Evolutionary conservation across 2,329 filamentous ascomycete species (phyloP).

Genomic region (Paecilomyces niveus): DNA sequence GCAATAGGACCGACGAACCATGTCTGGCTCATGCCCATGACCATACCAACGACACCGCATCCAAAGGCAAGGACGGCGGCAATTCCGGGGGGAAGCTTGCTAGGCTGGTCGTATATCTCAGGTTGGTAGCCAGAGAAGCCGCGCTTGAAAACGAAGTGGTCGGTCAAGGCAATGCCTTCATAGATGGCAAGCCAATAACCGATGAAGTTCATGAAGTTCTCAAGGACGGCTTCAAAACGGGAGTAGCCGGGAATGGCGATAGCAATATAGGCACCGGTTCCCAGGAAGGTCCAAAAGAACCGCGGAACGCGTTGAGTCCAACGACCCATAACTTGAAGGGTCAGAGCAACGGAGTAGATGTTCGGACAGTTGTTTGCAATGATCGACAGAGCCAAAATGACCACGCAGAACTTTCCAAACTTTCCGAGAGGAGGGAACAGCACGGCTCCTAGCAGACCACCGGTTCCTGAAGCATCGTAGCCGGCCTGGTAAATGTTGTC

Average conservation of each 20-base stretch:
- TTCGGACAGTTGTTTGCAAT: slow-evolving; percentile 66
- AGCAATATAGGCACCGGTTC: slow-evolving; percentile 57
- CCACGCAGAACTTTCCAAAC: slow-evolving; percentile 66
- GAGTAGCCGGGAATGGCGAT: slow-evolving; percentile 64
- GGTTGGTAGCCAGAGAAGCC: slow-evolving; percentile 55
- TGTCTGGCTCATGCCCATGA: slow-evolving; percentile 62
- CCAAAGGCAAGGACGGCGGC: slow-evolving; percentile 58
- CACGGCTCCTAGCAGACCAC: slow-evolving; percentile 60
- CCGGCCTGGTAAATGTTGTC: slow-evolving; percentile 50
- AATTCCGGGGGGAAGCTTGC: slow-evolving; percentile 55
- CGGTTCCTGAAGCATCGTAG: slow-evolving; percentile 52
- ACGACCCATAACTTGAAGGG: slow-evolving; percentile 57
- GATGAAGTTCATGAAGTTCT: slow-evolving; percentile 64
- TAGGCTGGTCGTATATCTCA: slow-evolving; percentile 51
- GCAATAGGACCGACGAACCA: slow-evolving; percentile 66
- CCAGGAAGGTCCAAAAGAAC: slow-evolving; percentile 59
- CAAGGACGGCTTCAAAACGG: slow-evolving; percentile 57
- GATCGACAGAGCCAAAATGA: slow-evolving; percentile 59
- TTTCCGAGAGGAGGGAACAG: slow-evolving; percentile 56
- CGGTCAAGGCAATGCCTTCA: slow-evolving; percentile 56
- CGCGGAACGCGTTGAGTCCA: slow-evolving; percentile 57
- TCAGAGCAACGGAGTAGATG: slow-evolving; percentile 63
- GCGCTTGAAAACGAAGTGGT: slow-evolving; percentile 63
- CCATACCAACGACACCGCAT: slow-evolving; percentile 58
- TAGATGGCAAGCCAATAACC: slow-evolving; percentile 72